phyloP scores from a whole-genome alignment of 2,329 filamentous ascomycete species.

The Hypoxylon sp. region DNA sequence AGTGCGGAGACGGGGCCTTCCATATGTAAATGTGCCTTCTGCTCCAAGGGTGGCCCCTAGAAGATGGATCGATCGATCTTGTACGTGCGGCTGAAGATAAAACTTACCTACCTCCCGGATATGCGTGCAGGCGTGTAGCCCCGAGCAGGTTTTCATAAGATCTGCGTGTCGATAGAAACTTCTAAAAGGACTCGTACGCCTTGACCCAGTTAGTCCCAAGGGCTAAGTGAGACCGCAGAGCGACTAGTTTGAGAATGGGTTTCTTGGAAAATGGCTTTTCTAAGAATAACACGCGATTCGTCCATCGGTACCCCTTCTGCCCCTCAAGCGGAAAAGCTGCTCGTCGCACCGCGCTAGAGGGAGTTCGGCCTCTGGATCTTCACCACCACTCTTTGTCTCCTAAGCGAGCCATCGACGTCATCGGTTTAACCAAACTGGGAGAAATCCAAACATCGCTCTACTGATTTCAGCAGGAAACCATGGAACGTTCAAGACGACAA shows the following conservation, averaged over 20 bases:
- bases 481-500: conserved; percentile 23
- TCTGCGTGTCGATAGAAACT: background rate
- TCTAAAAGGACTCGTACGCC: background rate
- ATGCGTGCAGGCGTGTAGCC: too few species aligned
- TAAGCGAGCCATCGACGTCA: conserved; percentile 39
- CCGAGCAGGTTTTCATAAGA: conserved; percentile 24
- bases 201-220: background rate
- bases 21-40: too few species aligned
- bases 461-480: conserved; percentile 20
- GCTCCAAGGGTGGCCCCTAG: too few species aligned
- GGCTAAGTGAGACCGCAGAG: background rate
- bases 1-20: background rate
- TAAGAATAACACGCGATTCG: conserved; percentile 28
- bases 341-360: conserved; percentile 20
- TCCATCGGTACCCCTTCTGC: conserved; percentile 21
- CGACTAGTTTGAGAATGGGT: background rate
- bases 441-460: conserved; percentile 5
- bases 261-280: conserved; percentile 26
- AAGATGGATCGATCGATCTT: background rate
- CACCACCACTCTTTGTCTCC: conserved; percentile 23
- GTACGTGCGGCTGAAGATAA: conserved; percentile 19
- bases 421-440: conserved; percentile 9
- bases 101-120: background rate
- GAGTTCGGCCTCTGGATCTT: conserved; percentile 27
- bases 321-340: background rate